Evolutionary conservation across 345 rosid genomes (phyloP).

Genomic region (Litchi chinensis): DNA sequence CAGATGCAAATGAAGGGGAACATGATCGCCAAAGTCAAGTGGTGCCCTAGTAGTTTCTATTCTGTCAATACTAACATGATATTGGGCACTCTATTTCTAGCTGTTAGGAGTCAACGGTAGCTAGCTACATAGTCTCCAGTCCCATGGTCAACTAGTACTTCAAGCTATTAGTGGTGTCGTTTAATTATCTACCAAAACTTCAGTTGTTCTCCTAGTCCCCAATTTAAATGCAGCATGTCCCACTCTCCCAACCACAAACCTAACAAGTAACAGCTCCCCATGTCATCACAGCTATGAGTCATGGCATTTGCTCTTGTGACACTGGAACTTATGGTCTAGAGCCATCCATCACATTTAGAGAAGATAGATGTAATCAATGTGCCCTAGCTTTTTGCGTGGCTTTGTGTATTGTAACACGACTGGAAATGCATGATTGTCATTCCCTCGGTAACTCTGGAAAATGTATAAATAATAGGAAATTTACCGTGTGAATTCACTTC

Average conservation of each 20-base stretch:
- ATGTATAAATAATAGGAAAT: background rate
- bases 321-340: too few relatives aligned
- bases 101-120: background rate
- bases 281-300: background rate
- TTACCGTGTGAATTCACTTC: too few relatives aligned
- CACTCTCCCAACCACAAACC: background rate
- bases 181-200: background rate
- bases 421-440: background rate
- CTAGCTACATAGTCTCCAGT: background rate
- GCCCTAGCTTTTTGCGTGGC: background rate
- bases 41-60: too few relatives aligned
- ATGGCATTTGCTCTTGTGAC: background rate
- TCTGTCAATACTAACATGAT: background rate
- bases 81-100: background rate
- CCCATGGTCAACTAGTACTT: too few relatives aligned
- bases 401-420: background rate
- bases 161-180: background rate
- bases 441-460: background rate
- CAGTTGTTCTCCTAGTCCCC: background rate
- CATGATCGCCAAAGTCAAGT: too few relatives aligned
- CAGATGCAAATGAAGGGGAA: too few relatives aligned
- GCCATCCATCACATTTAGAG: background rate
- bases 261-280: background rate
- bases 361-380: background rate
- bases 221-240: slow-evolving; percentile 7